phyloP scores from a whole-genome alignment of 2,329 filamentous ascomycete genomes.

The Colletotrichum costaricense region DNA sequence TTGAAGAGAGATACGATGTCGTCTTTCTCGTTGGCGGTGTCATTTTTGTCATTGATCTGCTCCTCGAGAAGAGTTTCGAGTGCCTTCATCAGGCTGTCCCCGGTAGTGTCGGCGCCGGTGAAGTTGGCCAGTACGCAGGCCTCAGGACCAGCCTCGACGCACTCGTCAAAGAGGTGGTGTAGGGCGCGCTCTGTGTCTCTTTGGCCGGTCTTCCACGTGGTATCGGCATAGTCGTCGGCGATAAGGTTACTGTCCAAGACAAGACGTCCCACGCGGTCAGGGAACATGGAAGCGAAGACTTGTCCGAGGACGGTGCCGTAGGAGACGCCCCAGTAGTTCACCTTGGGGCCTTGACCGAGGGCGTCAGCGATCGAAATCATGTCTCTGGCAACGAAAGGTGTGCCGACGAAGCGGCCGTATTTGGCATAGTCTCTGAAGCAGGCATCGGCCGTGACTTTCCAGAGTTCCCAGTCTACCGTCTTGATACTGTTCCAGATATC shows the following conservation, averaged over 20 bases:
- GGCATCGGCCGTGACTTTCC: background rate
- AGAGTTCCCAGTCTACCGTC: background rate
- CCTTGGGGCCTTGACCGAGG: conserved; percentile 50
- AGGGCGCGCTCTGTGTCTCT: conserved; percentile 1
- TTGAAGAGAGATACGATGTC: background rate
- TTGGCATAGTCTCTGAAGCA: background rate
- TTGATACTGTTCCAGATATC: background rate
- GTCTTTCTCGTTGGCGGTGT: background rate
- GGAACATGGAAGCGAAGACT: conserved; percentile 54
- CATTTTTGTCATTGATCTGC: background rate
- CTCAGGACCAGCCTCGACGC: conserved; percentile 2
- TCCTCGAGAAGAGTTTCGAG: background rate
- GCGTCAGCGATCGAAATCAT: conserved; percentile 57
- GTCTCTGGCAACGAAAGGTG: conserved; percentile 51
- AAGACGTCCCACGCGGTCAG: conserved; percentile 42
- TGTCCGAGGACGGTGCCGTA: conserved; percentile 53
- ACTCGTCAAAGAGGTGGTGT: conserved; percentile 2
- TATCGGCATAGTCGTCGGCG: conserved; percentile 11
- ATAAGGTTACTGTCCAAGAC: conserved; percentile 42
- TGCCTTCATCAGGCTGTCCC: background rate
- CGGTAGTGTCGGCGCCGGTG: background rate
- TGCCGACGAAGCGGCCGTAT: background rate
- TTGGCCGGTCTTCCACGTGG: background rate
- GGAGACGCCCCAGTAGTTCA: conserved; percentile 53
- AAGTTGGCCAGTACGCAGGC: background rate